Evolutionary conservation across 768 basidiomycete genomes (phyloP), one percentile per base, ranked within the genome.

Genomic region (Dioszegia hungarica): DNA sequence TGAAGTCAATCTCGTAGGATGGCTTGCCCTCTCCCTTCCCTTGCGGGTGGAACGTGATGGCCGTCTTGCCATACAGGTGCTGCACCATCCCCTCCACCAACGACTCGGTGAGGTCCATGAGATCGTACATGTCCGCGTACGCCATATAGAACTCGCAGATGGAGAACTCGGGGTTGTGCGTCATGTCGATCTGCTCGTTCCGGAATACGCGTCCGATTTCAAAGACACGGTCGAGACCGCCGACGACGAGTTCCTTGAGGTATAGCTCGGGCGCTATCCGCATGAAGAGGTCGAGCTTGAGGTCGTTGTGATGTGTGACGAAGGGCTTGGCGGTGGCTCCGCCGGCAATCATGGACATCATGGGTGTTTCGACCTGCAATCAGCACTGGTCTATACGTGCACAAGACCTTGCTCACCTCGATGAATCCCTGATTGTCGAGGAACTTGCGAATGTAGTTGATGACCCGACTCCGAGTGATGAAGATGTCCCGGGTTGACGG

Each of bases 91-190:
- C 90, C 70, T 92, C 89, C 17, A 98, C 74, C 79, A 99, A 81
- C 39, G 79, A 78, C 78, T 99, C 95, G 15, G 95, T 99, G 56
- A 98, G 82, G 38, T 97, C 95, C 94, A 99, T 97, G 56, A 98
- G 57, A 73, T 98, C 95, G 79, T 90, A 87, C 92, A 94, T 93
- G 76, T 98, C 95, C 57, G 95, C 95, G 68, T 97, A 98, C 28
- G 95, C 94, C 94, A 99, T 98, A 74, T 98, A 99, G 79, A 99
- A 98, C 79, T 99, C 94, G 82, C 94, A 98, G 79, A 97, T 94
- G 5, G 90, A 89, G 80, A 97, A 97, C 77, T 99, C 95, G 64
- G 95, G 95, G 78, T 99, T 99, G 77, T 99, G 95, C 17, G 95
- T 99, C 63, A 99, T 79, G 79, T 99, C 95, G 72, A 99, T 99